These are phyloP conservation scores for Hortaea werneckii DNA, from an alignment of 2,329 filamentous ascomycete genomes.

Conservation along the genomic window DNA sequence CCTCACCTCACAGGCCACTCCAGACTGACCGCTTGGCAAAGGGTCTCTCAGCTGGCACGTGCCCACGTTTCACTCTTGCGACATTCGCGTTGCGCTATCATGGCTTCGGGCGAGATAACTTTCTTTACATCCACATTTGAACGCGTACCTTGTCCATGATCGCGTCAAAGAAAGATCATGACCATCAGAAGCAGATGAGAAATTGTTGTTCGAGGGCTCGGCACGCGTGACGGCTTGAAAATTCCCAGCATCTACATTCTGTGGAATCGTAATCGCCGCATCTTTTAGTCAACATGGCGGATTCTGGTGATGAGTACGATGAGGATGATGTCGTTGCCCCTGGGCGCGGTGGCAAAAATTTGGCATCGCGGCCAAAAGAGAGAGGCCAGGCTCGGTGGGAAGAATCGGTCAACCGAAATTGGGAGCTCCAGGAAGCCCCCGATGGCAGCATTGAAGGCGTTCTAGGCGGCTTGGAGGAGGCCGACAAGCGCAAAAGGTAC, in stretches of 20 bases:
- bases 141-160: too few species aligned
- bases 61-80: neutral
- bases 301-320: conserved; percentile 21
- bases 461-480: conserved; percentile 28
- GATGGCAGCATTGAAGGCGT: conserved; percentile 25
- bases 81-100: too few species aligned
- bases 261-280: too few species aligned
- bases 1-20: neutral
- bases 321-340: conserved; percentile 10
- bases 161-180: too few species aligned
- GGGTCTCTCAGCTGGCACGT: neutral
- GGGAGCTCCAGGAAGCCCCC: conserved; percentile 25
- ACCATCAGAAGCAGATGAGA: too few species aligned
- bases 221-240: too few species aligned
- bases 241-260: too few species aligned
- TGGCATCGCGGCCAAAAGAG: conserved; percentile 18
- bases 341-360: conserved; percentile 8
- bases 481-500: conserved; percentile 25
- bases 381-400: conserved; percentile 26
- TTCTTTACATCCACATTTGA: too few species aligned
- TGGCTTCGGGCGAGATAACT: too few species aligned
- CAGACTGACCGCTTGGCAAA: neutral
- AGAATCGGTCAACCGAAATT: conserved; percentile 20
- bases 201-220: too few species aligned
- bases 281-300: conserved; percentile 12